These are phyloP conservation scores for Dothidotthia symphoricarpi DNA, from an alignment of 2,329 filamentous ascomycete species.

Conservation along the genomic window DNA sequence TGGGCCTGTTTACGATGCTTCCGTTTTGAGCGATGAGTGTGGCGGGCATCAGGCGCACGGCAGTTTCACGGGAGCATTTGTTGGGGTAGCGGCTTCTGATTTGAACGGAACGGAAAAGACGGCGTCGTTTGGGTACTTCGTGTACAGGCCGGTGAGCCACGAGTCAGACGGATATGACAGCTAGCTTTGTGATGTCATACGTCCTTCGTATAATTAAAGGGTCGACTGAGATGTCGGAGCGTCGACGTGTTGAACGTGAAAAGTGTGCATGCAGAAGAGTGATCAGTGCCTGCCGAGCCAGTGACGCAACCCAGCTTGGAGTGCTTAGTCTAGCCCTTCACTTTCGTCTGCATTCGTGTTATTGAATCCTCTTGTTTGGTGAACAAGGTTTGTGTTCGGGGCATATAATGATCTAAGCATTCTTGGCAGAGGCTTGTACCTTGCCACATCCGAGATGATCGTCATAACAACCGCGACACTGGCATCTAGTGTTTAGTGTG, in stretches of 20 bases:
- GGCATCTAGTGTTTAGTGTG: too few species aligned
- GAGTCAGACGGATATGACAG: conserved; percentile 35
- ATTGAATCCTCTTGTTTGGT: too few species aligned
- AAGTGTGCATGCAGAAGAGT: too few species aligned
- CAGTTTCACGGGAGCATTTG: conserved; percentile 60
- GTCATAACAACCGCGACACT: background rate
- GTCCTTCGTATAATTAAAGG: too few species aligned
- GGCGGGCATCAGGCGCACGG: conserved; percentile 61
- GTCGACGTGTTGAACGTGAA: background rate
- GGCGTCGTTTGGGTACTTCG: conserved; percentile 36
- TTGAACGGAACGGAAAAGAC: conserved; percentile 28
- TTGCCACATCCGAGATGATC: conserved; percentile 1
- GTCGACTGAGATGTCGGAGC: too few species aligned
- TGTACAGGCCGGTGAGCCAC: conserved; percentile 31
- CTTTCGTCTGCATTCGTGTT: too few species aligned
- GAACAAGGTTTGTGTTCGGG: too few species aligned
- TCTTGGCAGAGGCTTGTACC: background rate
- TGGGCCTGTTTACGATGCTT: conserved; percentile 58
- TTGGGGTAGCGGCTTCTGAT: conserved; percentile 37
- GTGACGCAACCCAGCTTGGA: too few species aligned
- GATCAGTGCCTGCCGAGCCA: too few species aligned
- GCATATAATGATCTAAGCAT: too few species aligned
- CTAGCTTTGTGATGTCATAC: too few species aligned
- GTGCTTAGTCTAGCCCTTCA: too few species aligned
- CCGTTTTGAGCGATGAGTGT: conserved; percentile 62